Percentiles rank a stretch among this genome's conserved stretches.
Conservation (phyloP, 169 alveolate genomes). For the Plasmodium vivax region DNA sequence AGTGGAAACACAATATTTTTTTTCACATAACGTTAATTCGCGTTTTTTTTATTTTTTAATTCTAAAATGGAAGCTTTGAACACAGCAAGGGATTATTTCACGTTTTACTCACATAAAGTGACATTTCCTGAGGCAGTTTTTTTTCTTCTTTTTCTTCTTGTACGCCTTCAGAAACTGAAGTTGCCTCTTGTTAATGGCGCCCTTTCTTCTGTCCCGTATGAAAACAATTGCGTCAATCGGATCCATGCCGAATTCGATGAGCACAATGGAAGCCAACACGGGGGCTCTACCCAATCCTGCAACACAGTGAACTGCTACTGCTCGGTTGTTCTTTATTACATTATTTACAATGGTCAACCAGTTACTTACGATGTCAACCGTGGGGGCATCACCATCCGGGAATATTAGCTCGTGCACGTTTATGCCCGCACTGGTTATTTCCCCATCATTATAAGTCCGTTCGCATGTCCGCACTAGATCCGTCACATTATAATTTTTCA, state of each 20-base stretch:
- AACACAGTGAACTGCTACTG: constrained; percentile 94
- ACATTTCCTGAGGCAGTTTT: constrained; percentile 76
- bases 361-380: constrained; percentile 84
- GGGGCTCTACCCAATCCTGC: constrained; percentile 96
- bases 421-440: constrained; percentile 82
- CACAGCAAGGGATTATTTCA: not conserved
- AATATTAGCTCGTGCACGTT: constrained; percentile 87
- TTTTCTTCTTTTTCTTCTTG: constrained; percentile 78
- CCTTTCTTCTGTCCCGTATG: constrained; percentile 90
- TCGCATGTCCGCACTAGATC: constrained; percentile 93
- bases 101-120: constrained; percentile 66
- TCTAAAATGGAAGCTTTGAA: not conserved
- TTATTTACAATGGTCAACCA: constrained; percentile 89
- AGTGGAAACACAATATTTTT: not conserved
- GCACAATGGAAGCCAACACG: constrained; percentile 91
- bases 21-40: not conserved
- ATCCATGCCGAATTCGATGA: constrained; percentile 92
- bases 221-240: constrained; percentile 91
- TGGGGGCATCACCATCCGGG: constrained; percentile 94
- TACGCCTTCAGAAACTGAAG: constrained; percentile 81
- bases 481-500: constrained; percentile 87
- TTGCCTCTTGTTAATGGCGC: constrained; percentile 87
- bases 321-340: constrained; percentile 82
- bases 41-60: not conserved
- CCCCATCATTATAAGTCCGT: constrained; percentile 85